These are phyloP conservation scores for Coniochaeta hoffmannii DNA, from an alignment of 2,329 filamentous ascomycete species.

Conservation along the genomic window DNA sequence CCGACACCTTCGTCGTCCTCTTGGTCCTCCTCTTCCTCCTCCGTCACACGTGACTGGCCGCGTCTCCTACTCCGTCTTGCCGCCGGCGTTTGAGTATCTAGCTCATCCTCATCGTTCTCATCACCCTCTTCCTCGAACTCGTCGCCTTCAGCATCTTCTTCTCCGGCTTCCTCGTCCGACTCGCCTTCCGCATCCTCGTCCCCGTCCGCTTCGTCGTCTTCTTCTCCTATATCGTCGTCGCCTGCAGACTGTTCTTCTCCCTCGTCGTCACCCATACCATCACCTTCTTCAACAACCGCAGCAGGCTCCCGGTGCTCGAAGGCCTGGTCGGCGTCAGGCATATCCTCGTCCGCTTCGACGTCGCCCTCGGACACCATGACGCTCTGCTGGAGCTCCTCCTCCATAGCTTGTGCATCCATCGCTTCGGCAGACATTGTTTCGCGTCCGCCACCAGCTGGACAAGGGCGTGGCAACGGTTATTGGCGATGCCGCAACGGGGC, in stretches of 20 bases:
- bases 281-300: slow-evolving; percentile 9
- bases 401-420: slow-evolving; percentile 37
- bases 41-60: neutral
- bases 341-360: slow-evolving; percentile 18
- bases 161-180: slow-evolving; percentile 3
- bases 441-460: neutral
- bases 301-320: slow-evolving; percentile 4
- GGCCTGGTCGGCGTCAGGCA: slow-evolving; percentile 9
- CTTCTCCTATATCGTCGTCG: slow-evolving; percentile 24
- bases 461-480: neutral
- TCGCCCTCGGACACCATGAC: slow-evolving; percentile 42
- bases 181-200: slow-evolving; percentile 19
- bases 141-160: slow-evolving; percentile 8
- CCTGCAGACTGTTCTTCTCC: slow-evolving; percentile 17
- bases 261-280: slow-evolving; percentile 11
- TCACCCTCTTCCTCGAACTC: slow-evolving; percentile 14
- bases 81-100: neutral
- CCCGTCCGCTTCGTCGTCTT: slow-evolving; percentile 18
- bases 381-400: slow-evolving; percentile 52
- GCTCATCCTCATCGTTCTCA: slow-evolving; percentile 19
- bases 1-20: slow-evolving; percentile 49
- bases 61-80: neutral
- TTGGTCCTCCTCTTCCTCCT: slow-evolving; percentile 20
- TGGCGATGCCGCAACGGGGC: neutral
- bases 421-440: slow-evolving; percentile 30